These are phyloP conservation scores for Berberis thunbergii DNA, from an alignment of 164 flowering plant species.

Conservation along the genomic window DNA sequence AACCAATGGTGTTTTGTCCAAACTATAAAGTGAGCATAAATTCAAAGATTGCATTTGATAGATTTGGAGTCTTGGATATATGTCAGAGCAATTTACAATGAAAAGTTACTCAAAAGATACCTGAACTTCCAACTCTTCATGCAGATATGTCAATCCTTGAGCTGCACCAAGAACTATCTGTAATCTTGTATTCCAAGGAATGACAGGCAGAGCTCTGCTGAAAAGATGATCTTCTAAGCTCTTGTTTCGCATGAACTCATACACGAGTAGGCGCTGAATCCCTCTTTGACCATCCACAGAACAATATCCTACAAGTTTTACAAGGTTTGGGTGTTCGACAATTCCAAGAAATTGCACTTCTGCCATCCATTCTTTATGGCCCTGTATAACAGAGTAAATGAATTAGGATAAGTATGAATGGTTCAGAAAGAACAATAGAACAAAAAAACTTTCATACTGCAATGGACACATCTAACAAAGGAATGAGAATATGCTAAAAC, in stretches of 20 bases:
- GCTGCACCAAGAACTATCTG: slow-evolving; percentile 41
- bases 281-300: slow-evolving; percentile 48
- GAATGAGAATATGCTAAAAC: too few relatives aligned
- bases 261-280: slow-evolving; percentile 42
- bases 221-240: slow-evolving; percentile 50
- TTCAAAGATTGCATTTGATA: too few relatives aligned
- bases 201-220: slow-evolving; percentile 24
- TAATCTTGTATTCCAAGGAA: slow-evolving; percentile 40
- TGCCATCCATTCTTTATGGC: slow-evolving; percentile 50
- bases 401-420: not conserved
- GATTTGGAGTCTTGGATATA: too few relatives aligned
- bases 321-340: slow-evolving; percentile 51
- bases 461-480: not conserved
- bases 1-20: not conserved
- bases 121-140: slow-evolving; percentile 46
- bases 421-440: not conserved
- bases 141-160: slow-evolving; percentile 46
- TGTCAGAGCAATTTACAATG: too few relatives aligned
- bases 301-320: slow-evolving; percentile 51
- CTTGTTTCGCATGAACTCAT: slow-evolving; percentile 42
- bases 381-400: slow-evolving; percentile 14
- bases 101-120: slow-evolving; percentile 7
- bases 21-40: too few relatives aligned
- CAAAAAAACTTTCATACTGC: not conserved
- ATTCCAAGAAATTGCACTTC: slow-evolving; percentile 55